phyloP scores from a whole-genome alignment of 257 asterid species.

The Rubia yunnanensis region DNA sequence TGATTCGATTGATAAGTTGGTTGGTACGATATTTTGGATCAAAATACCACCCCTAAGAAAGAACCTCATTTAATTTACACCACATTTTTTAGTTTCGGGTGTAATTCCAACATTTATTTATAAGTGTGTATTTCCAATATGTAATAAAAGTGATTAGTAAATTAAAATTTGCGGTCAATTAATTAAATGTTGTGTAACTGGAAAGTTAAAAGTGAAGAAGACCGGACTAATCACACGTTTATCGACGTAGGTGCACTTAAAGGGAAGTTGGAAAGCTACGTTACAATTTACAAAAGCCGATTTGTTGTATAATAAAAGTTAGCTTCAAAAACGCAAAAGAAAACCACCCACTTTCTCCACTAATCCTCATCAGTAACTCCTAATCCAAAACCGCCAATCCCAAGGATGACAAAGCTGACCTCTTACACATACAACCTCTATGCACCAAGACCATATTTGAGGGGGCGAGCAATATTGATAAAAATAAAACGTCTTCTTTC shows the following conservation, averaged over 20 bases:
- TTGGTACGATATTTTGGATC: too few species aligned
- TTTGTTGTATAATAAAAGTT: neutral
- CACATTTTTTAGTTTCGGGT: neutral
- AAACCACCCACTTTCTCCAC: constrained; percentile 16
- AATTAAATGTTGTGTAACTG: neutral
- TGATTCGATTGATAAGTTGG: too few species aligned
- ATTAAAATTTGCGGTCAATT: neutral
- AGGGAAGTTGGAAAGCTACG: neutral
- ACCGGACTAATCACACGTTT: neutral
- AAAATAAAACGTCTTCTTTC: too few species aligned
- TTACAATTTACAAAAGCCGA: neutral
- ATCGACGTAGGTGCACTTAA: neutral
- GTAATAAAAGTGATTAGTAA: too few species aligned
- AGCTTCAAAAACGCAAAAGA: neutral
- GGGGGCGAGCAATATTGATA: too few species aligned
- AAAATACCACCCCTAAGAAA: too few species aligned
- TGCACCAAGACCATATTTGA: too few species aligned
- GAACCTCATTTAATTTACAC: neutral
- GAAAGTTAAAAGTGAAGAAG: neutral
- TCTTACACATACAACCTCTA: neutral
- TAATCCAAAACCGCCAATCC: neutral
- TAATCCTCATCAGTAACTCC: constrained; percentile 1
- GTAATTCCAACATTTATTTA: too few species aligned
- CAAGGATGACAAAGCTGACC: neutral
- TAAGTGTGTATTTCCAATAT: neutral